Conservation (phyloP, 352 stramenopile species). For the Phytophthora pinifolia region DNA sequence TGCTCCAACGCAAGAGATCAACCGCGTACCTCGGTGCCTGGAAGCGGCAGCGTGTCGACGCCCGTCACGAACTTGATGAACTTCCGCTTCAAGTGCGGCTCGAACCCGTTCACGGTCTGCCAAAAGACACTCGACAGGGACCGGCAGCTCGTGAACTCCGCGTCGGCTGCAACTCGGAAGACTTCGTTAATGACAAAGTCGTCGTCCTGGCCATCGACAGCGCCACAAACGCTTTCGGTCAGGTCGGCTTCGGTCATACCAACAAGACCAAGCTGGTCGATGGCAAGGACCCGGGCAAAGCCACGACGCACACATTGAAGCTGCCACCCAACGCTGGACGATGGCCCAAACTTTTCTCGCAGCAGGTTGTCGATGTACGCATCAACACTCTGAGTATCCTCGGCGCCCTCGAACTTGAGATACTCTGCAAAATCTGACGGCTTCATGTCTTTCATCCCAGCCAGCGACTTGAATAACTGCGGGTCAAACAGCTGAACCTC, state of each 20-base stretch:
- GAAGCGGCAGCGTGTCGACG: constrained; percentile 58
- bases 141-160: constrained; percentile 50
- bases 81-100: constrained; percentile 54
- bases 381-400: constrained; percentile 39
- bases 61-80: constrained; percentile 79
- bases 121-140: constrained; percentile 53
- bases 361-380: constrained; percentile 52
- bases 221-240: constrained; percentile 37
- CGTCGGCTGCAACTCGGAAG: constrained; percentile 58
- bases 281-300: constrained; percentile 44
- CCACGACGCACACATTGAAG: constrained; percentile 41
- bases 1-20: not conserved
- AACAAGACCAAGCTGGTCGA: constrained; percentile 24
- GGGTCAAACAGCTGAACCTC: constrained; percentile 51
- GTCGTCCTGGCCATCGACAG: not conserved
- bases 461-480: constrained; percentile 41
- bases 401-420: constrained; percentile 52
- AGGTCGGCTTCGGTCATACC: constrained; percentile 37
- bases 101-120: constrained; percentile 50
- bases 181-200: constrained; percentile 51
- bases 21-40: constrained; percentile 58
- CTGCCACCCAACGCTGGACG: constrained; percentile 55
- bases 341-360: constrained; percentile 45
- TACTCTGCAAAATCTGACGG: constrained; percentile 49
- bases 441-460: constrained; percentile 52